Conservation (phyloP, 805 yeast genomes). For the Tetrapisispora taiwanensis region DNA sequence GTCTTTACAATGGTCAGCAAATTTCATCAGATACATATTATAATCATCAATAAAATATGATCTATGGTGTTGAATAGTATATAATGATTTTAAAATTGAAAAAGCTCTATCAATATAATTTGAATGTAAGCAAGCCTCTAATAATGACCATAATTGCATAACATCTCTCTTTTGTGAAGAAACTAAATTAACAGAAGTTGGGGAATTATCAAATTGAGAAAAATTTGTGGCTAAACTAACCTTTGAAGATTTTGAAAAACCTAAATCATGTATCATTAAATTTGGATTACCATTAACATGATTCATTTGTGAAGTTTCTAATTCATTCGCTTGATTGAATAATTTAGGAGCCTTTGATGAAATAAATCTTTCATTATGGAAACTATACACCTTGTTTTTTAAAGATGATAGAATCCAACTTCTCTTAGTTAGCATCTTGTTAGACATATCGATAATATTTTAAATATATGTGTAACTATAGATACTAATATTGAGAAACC, state of each 20-base stretch:
- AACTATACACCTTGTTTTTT: not conserved
- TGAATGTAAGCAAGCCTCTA: conserved; percentile 68
- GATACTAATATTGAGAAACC: not conserved
- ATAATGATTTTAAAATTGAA: conserved; percentile 51
- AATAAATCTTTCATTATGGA: conserved; percentile 7
- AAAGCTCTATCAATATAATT: conserved; percentile 62
- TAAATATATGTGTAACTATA: not conserved
- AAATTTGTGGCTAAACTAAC: conserved; percentile 7
- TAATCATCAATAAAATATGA: conserved; percentile 53
- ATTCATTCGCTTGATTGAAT: conserved; percentile 6
- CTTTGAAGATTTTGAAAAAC: conserved; percentile 9
- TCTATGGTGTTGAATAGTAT: conserved; percentile 35
- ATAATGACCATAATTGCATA: conserved; percentile 60
- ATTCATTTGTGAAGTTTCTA: not conserved
- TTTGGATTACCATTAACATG: not conserved
- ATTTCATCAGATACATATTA: conserved; percentile 47
- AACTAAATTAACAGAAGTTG: conserved; percentile 8
- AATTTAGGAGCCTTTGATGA: conserved; percentile 10
- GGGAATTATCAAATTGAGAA: conserved; percentile 22
- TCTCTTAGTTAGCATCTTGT: not conserved
- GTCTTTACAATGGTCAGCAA: conserved; percentile 17
- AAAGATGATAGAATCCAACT: not conserved
- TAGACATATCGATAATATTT: not conserved
- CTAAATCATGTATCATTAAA: conserved; percentile 6
- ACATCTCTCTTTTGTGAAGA: conserved; percentile 38